Evolutionary conservation across 352 stramenopile species (phyloP), one percentile per base, ranked within the genome.

Genomic region (Pythium aquatile): DNA sequence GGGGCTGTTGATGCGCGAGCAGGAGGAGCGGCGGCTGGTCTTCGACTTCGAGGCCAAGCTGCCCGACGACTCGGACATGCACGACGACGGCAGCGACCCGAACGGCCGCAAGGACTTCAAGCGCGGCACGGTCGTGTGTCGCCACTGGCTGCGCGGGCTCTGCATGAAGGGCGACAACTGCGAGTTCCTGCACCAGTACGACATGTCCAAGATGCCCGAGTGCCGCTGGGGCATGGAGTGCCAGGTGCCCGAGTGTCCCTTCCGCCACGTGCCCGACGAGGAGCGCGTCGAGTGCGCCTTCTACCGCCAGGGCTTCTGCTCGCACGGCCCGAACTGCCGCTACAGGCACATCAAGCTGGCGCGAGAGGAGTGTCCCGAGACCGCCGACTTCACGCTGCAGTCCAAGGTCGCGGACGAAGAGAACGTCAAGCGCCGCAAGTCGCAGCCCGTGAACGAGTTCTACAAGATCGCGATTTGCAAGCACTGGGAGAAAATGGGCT

Each of bases 81-180:
- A 83, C 69, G 76, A 79, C 55, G 66, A 65, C 24, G 61, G 69
- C 33, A 62, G 72, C 55, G 73, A 77, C 10, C 64, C 75, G n/a
- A 65, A 64, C 24, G 78, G 74, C 35, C 88, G 89, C 70, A 96
- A 93, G 58, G 87, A 96, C 66, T 94, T 96, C 53, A 96, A 96
- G 70, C 85, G 87, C 46, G 87, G 96, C 47, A 99, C 95, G 0
- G 94, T 99, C 52, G 97, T 99, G 30, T 99, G 97, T 75, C 93
- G 96, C 63, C 97, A 99, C 73, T 99, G 96, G 96, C 84, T 99
- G 54, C 90, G 93, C 61, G 96, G 96, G 69, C 81, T 99, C 33
- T 99, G 97, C 74, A 99, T 99, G 96, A 99, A 99, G 66, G 97
- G 96, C 47, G 91, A 98, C 66, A 96, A 95, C 58, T 99, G 96